Base-by-base conservation (phyloP, 1,284 basidiomycete genomes). In the Irpex lacteus region DNA sequence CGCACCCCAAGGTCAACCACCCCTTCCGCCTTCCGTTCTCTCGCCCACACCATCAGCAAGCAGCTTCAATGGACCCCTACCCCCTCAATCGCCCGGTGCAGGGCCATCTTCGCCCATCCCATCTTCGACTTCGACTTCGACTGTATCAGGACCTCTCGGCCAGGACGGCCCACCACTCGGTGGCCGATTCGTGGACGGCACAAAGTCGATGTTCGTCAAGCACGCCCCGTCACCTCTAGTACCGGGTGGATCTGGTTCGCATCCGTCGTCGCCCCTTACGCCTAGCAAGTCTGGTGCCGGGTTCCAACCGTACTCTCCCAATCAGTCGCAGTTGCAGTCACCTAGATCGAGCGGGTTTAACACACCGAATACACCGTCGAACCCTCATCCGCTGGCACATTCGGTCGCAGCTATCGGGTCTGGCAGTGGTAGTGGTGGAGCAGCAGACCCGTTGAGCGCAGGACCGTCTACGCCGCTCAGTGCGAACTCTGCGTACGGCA, bases 131-230 rank as follows among this genome's bases (percentile, higher is more conserved):
- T 37, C 54, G 21, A 37, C 58, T n/a, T 53, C 54, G 13, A 38
- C 69, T 2, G 40, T 70, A 13, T 65, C 73, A 68, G 55, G 67
- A 65, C 59, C 71, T 69, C 61, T 75, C 68, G 59, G 79, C 68
- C 61, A 60, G 63, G 69, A 79, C 59, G 78, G 72, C 19, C 83
- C 87, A 8, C 86, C 84, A 13, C 80, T 88, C 18, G 86, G 88
- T 57, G 88, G 87, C 37, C 85, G 84, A 7, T 83, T 89, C 60
- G 81, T 84, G 44, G 89, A 92, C 69, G 89, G 89, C 34, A 87
- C 90, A 2, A 86, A 86, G 73, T 91, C 90, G 2, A 91, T 91
- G 90, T 90, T 90, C 67, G 80, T 90, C 72, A 82, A 85, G 63
- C 73, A 74, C 13, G 67, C 71, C 1, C 73, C 81, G 6, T 80